Base-by-base conservation (phyloP, 208 protist species). In the Trypanosomatidae sp. region DNA sequence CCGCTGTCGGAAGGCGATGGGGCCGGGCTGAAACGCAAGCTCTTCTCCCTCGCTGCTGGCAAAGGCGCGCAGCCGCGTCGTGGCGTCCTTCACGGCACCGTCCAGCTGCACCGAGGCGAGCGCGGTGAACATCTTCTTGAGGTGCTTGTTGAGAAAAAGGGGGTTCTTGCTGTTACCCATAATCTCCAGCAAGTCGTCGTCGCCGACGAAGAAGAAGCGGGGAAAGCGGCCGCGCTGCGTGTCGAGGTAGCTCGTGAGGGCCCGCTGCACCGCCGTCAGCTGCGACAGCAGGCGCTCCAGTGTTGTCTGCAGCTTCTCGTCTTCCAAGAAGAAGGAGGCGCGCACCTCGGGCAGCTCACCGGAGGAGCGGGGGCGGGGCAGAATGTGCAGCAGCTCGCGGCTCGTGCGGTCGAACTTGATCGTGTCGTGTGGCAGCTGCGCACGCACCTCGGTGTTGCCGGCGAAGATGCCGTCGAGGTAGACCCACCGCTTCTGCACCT, bases 161-260 rank as follows among this genome's bases (percentile, higher is more conserved):
- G 85, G 86, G 71, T 99, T 96, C 66, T 95, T 98, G 82, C 89
- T 96, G 82, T 99, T 99, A 73, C 98, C 99, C 74, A 99, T 96
- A 52, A 99, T 99, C 81, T 99, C 99, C 3, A 99, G 90, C 69
- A 99, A 84, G 83, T 99, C 99, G 81, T 99, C 99, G 90, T 99
- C 99, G 44, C 99, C 99, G 49, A 99, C 93, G 81, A 99, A 99
- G 84, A 99, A 99, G 90, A 99, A 99, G 69, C 99, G 96, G 1
- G 99, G 97, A 81, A 99, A 99, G 67, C 91, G 83, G 8, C 86
- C 66, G 46, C 99, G 93, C 88, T 99, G 98, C 10, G 86, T 86
- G 80, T 99, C 99, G 4, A 99, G 88, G 79, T 99, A 99, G 62
- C 96, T 91, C 47, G 96, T 98, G 15, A 99, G 90, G 22, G 95